Conservation (phyloP, 805 yeast genomes). For the Komagataella kurtzmanii region DNA sequence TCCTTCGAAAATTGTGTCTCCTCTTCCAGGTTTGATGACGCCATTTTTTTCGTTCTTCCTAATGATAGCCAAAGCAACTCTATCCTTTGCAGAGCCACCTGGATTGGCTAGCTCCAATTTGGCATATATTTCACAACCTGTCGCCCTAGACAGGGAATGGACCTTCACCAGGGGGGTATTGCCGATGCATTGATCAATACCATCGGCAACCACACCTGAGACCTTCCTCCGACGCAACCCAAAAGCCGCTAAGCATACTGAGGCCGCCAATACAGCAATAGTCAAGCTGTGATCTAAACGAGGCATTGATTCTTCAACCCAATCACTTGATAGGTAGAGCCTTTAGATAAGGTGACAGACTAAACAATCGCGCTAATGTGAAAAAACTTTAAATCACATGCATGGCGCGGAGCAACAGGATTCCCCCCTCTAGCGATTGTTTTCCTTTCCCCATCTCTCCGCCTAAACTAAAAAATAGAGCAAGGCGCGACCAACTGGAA, state of each 20-base stretch:
- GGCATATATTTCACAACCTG: slow-evolving; percentile 79
- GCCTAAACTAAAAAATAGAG: background rate
- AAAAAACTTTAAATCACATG: no score
- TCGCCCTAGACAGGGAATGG: slow-evolving; percentile 50
- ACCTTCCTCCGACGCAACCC: background rate
- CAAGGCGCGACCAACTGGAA: background rate
- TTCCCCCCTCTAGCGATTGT: background rate
- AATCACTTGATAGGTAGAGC: background rate
- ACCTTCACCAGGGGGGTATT: slow-evolving; percentile 77
- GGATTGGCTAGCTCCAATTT: slow-evolving; percentile 81
- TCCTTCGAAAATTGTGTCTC: slow-evolving; percentile 82
- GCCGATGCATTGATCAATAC: slow-evolving; percentile 53
- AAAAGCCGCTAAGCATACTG: background rate
- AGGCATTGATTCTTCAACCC: background rate
- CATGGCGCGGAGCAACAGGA: no score
- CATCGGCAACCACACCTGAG: slow-evolving; percentile 4
- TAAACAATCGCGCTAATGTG: no score
- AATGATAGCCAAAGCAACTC: slow-evolving; percentile 83
- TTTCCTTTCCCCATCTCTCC: background rate
- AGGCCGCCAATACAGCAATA: background rate
- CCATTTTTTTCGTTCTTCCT: slow-evolving; percentile 52
- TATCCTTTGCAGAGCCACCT: slow-evolving; percentile 91
- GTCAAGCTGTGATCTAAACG: background rate
- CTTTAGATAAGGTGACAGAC: no score
- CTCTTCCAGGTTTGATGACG: slow-evolving; percentile 38